Evolutionary conservation across 2,329 filamentous ascomycete species (phyloP), one percentile per base, ranked within the genome.

Genomic region (Fusarium fracticaudum): DNA sequence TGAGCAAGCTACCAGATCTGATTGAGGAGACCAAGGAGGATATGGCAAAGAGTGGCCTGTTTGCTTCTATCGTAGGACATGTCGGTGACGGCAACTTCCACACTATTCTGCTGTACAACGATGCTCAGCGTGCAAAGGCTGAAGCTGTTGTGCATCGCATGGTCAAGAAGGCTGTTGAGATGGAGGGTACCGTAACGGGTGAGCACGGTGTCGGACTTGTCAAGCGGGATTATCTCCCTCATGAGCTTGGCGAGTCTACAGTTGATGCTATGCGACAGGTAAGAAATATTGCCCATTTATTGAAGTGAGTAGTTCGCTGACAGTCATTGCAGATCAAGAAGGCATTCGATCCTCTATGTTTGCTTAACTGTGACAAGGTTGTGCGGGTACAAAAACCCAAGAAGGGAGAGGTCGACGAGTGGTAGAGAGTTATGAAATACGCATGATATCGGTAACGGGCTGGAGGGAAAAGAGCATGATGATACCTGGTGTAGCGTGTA

Each of bases 101-200:
- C 81, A 84, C 88, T 12, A 90, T 91, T 59, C 79, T 91, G 24
- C 79, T 90, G 13, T 90, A 89, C 79, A 92, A 90, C 65, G 89
- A 93, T n/a, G 84, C 86, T 29, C 91, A 96, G 81, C 88, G 91
- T 74, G 83, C 86, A 66, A 87, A 89, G 62, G 92, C 92, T 6
- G 92, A 94, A 78, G 87, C 87, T 45, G 85, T 96, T 33, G 92
- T 96, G 33, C 93, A 95, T 80, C 88, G 91, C 66, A 96, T 96
- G 94, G 93, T 96, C 64, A 95, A 95, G 87, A 87, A 93, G 70
- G 94, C 94, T 1, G 91, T 97, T 55, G 93, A 94, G 84, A 89
- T 95, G 85, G 94, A 96, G 82, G 94, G 94, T 14, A 96, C 94
- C 0, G 93, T 95, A 3, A 95, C 94, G 87, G 94, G 94, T 61